phyloP scores from a whole-genome alignment of 441 rosid genomes.

The Mallotus japonicus region DNA sequence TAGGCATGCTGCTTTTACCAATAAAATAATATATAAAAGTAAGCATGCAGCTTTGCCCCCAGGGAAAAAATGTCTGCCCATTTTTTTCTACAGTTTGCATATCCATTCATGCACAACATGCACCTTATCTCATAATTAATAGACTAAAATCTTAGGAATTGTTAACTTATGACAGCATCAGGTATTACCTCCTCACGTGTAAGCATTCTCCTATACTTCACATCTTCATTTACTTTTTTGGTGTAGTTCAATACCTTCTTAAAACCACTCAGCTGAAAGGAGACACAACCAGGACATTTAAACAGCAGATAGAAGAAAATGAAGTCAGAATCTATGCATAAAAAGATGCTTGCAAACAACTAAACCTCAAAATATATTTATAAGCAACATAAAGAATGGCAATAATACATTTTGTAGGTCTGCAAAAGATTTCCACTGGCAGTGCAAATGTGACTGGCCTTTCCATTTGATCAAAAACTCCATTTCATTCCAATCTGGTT shows the following conservation, averaged over 20 bases:
- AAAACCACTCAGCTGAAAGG: conserved; percentile 89
- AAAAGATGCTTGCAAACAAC: not conserved
- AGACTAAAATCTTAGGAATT: conserved; percentile 2
- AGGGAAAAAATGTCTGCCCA: not conserved
- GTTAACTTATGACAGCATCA: not conserved
- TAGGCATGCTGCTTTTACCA: too few relatives aligned
- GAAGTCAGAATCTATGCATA: not conserved
- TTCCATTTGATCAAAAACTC: conserved; percentile 99
- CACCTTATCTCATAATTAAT: not conserved
- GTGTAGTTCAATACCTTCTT: conserved; percentile 96
- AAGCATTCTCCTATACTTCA: conserved; percentile 65
- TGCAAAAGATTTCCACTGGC: conserved; percentile 88
- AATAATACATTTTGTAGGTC: conserved; percentile 85
- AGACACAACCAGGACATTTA: conserved; percentile 18
- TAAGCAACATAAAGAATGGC: conserved; percentile 21
- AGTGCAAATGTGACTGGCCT: conserved; percentile 98
- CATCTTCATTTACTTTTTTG: conserved; percentile 89
- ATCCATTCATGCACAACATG: not conserved
- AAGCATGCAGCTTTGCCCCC: not conserved
- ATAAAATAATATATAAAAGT: too few relatives aligned
- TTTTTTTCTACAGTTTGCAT: not conserved
- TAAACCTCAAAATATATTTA: not conserved
- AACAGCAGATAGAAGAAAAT: conserved; percentile 17
- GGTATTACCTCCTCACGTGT: conserved; percentile 90
- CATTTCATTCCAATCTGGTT: conserved; percentile 84